Conservation (phyloP, 495 filamentous ascomycete genomes). For the Lepidopterella palustris region DNA sequence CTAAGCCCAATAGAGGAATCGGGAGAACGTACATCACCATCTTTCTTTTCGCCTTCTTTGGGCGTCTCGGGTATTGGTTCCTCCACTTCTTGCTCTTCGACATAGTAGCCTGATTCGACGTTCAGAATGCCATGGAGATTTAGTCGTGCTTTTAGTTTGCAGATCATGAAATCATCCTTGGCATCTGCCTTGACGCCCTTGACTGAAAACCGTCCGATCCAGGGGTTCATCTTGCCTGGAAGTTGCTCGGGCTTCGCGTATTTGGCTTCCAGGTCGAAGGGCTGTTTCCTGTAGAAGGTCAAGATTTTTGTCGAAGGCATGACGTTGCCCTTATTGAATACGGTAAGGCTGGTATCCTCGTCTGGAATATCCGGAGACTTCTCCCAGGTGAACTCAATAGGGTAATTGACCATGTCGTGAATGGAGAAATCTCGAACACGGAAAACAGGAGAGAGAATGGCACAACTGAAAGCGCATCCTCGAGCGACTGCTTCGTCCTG, state of each 20-base stretch:
- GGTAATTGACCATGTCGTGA: constrained; percentile 95
- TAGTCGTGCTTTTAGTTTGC: constrained; percentile 97
- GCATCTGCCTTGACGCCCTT: constrained; percentile 46
- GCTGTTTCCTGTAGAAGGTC: constrained; percentile 97
- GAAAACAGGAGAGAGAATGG: constrained; percentile 96
- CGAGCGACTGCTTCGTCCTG: constrained; percentile 96
- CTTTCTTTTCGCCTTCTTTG: constrained; percentile 51
- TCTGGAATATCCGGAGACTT: constrained; percentile 97
- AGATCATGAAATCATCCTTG: constrained; percentile 71
- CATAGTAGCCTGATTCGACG: constrained; percentile 94
- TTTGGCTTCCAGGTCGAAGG: constrained; percentile 92
- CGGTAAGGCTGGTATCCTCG: constrained; percentile 93
- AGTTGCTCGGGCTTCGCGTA: constrained; percentile 82
- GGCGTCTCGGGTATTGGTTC: constrained; percentile 65
- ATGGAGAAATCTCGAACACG: constrained; percentile 96
- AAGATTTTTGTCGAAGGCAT: constrained; percentile 99
- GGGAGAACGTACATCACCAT: constrained; percentile 48
- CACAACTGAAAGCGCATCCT: constrained; percentile 95
- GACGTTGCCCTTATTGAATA: constrained; percentile 96
- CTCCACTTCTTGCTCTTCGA: constrained; percentile 97
- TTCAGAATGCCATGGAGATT: constrained; percentile 97
- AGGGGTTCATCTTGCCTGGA: constrained; percentile 87
- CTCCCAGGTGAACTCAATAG: constrained; percentile 99
- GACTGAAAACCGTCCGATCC: constrained; percentile 85
- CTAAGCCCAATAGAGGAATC: constrained; percentile 4